Conservation (phyloP, 306 rosid genomes). For the Corylus heterophylla region DNA sequence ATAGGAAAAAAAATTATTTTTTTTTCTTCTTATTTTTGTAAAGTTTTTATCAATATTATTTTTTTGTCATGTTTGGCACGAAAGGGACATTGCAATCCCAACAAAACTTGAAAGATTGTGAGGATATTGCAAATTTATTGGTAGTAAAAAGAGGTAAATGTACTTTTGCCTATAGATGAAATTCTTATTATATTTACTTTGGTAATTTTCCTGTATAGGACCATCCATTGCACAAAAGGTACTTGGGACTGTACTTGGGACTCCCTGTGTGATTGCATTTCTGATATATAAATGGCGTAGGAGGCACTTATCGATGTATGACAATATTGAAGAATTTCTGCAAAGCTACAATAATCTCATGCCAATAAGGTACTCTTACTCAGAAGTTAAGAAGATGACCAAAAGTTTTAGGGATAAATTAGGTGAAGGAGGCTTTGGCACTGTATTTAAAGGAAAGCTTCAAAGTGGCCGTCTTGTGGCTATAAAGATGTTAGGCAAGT, state of each 20-base stretch:
- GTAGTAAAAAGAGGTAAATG: too few species aligned
- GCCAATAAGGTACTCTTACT: conserved; percentile 29
- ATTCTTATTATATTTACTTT: too few species aligned
- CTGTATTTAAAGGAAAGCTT: conserved; percentile 12
- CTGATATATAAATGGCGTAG: conserved; percentile 29
- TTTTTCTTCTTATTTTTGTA: too few species aligned
- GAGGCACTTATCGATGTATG: conserved; percentile 24
- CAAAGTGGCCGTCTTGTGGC: conserved; percentile 24
- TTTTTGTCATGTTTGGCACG: too few species aligned
- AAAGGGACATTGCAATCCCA: too few species aligned
- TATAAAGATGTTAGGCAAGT: conserved; percentile 15
- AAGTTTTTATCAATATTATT: too few species aligned
- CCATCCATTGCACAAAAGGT: neutral
- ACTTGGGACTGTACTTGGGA: conserved; percentile 6
- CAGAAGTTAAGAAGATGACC: conserved; percentile 20
- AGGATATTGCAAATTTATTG: too few species aligned
- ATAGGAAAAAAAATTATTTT: too few species aligned
- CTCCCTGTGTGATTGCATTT: neutral
- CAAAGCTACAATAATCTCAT: conserved; percentile 1
- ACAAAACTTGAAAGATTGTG: too few species aligned
- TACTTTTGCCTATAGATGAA: too few species aligned
- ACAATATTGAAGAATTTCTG: conserved; percentile 10
- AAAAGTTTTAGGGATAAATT: conserved; percentile 10
- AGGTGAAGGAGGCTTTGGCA: conserved; percentile 31
- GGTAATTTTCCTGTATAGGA: neutral